These are phyloP conservation scores for Plasmodium cynomolgi DNA, from an alignment of 169 alveolate species.

Conservation along the genomic window DNA sequence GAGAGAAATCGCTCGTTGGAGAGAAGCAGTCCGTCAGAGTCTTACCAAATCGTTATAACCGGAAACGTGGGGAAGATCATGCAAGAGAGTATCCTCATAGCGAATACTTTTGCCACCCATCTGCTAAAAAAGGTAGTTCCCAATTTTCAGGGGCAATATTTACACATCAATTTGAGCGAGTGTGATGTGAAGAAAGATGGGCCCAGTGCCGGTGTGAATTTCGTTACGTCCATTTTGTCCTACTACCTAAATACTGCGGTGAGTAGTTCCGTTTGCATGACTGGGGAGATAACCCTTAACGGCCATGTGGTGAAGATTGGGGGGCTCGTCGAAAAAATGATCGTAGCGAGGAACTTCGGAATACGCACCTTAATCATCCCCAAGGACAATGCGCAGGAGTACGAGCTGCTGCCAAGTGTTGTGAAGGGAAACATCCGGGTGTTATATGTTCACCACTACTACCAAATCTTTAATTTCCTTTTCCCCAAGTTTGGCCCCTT, in stretches of 20 bases:
- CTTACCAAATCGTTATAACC: constrained; percentile 88
- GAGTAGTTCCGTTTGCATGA: constrained; percentile 92
- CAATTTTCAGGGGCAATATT: constrained; percentile 85
- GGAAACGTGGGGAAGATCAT: constrained; percentile 95
- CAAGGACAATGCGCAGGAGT: constrained; percentile 81
- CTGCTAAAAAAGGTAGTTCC: constrained; percentile 82
- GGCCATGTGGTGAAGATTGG: constrained; percentile 94
- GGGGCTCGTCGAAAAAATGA: constrained; percentile 94
- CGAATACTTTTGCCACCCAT: constrained; percentile 91
- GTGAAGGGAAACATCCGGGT: constrained; percentile 77
- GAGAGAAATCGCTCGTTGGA: background rate
- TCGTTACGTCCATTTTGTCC: constrained; percentile 92
- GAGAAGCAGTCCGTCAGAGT: background rate
- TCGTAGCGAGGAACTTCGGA: constrained; percentile 94
- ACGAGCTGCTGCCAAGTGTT: constrained; percentile 79
- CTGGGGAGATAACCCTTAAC: constrained; percentile 96
- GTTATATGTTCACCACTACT: constrained; percentile 82
- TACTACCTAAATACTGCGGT: constrained; percentile 85
- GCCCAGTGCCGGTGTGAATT: constrained; percentile 95
- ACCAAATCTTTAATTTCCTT: constrained; percentile 78
- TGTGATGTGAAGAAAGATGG: constrained; percentile 97
- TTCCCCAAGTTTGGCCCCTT: constrained; percentile 4
- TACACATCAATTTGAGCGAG: constrained; percentile 95
- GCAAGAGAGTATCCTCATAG: constrained; percentile 94
- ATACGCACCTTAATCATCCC: constrained; percentile 87